Evolutionary conservation across 2,329 filamentous ascomycete species (phyloP).

Genomic region (Arthrobotrys iridis): DNA sequence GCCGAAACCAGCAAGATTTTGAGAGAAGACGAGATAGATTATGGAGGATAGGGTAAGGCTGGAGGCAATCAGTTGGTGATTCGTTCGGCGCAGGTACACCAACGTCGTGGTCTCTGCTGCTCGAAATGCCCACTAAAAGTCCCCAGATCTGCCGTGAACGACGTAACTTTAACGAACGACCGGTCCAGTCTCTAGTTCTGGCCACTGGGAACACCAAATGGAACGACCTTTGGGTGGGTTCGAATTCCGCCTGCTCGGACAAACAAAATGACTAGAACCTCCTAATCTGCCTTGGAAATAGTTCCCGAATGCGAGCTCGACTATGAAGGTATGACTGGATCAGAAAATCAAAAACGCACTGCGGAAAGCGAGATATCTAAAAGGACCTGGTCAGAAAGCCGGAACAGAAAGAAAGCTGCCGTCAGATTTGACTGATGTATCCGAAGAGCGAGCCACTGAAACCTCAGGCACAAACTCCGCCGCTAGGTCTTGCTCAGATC

Average conservation of each 20-base stretch:
- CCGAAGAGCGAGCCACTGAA: conserved; percentile 31
- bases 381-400: conserved; percentile 30
- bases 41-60: conserved; percentile 18
- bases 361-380: conserved; percentile 12
- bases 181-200: conserved; percentile 34
- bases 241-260: conserved; percentile 24
- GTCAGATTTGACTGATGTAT: conserved; percentile 43
- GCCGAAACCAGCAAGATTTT: conserved; percentile 20
- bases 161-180: neutral
- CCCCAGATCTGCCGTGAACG: conserved; percentile 19
- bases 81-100: conserved; percentile 23
- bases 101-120: neutral
- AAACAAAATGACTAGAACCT: neutral
- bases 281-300: conserved; percentile 30
- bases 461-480: conserved; percentile 6
- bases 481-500: neutral
- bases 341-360: conserved; percentile 28
- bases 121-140: neutral
- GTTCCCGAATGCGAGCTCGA: neutral
- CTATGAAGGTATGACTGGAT: conserved; percentile 23
- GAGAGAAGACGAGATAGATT: neutral
- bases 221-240: conserved; percentile 17
- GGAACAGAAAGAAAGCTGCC: conserved; percentile 10
- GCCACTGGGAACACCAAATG: conserved; percentile 39
- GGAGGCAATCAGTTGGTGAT: conserved; percentile 12